A percentile compares a stretch with the other conserved stretches of the same genome.
Evolutionary conservation across 225 moss, liverwort and hornwort genomes (phyloP).

Genomic region (Climacium dendroides): DNA sequence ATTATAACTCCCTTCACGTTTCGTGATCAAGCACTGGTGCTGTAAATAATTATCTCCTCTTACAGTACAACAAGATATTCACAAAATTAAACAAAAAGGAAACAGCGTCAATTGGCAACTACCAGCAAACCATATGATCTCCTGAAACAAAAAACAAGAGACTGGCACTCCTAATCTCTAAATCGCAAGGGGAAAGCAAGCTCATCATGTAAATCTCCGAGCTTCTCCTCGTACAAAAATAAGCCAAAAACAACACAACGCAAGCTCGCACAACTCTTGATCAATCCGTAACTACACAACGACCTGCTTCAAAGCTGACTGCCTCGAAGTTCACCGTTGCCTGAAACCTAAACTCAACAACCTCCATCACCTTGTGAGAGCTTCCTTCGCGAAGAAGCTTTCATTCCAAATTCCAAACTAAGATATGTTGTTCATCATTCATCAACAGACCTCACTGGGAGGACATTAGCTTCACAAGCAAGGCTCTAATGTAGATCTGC

Average conservation of each 20-base stretch:
- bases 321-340: too few species aligned
- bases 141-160: not conserved
- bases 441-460: not conserved
- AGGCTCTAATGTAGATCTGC: not conserved
- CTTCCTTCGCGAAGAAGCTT: not conserved
- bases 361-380: not conserved
- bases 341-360: not conserved
- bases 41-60: not conserved
- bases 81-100: not conserved
- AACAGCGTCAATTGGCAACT: not conserved
- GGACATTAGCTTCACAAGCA: not conserved
- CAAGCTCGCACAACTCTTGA: not conserved
- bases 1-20: not conserved
- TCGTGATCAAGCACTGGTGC: not conserved
- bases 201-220: not conserved
- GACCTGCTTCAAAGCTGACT: not conserved
- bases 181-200: not conserved
- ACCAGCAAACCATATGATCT: not conserved
- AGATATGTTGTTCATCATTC: not conserved
- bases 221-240: not conserved
- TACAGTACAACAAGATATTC: not conserved
- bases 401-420: not conserved
- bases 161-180: not conserved
- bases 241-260: too few species aligned
- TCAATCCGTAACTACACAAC: too few species aligned